Percentiles rank a stretch among this genome's conserved stretches.
Evolutionary conservation across 352 stramenopile species (phyloP).

Genomic region (Pilasporangium apinafurcum): DNA sequence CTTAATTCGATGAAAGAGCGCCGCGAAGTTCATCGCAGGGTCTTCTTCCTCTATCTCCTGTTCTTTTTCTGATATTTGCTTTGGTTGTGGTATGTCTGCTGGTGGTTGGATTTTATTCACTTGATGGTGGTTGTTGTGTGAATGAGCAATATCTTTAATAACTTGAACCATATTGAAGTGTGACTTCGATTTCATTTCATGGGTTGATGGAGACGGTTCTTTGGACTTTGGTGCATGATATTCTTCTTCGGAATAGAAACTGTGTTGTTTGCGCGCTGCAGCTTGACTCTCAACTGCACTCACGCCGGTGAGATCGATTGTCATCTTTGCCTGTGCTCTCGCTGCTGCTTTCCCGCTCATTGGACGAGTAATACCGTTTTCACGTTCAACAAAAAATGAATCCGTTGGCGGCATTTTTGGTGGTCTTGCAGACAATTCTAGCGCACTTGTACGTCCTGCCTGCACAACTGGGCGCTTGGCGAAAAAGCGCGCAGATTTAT

Average conservation of each 20-base stretch:
- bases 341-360: slow-evolving; percentile 63
- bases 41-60: slow-evolving; percentile 57
- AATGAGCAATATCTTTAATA: slow-evolving; percentile 52
- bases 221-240: slow-evolving; percentile 18
- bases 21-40: slow-evolving; percentile 39
- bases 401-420: slow-evolving; percentile 7
- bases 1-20: slow-evolving; percentile 79
- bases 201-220: slow-evolving; percentile 9
- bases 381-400: slow-evolving; percentile 6
- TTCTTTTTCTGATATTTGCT: slow-evolving; percentile 19
- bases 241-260: slow-evolving; percentile 69
- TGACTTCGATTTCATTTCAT: slow-evolving; percentile 21
- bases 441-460: slow-evolving; percentile 5
- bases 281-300: slow-evolving; percentile 23
- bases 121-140: slow-evolving; percentile 18
- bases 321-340: slow-evolving; percentile 26
- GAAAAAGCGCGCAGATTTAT: slow-evolving; percentile 50
- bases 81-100: background rate
- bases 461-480: slow-evolving; percentile 21
- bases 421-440: slow-evolving; percentile 18
- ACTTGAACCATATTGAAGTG: slow-evolving; percentile 64
- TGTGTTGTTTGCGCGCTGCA: slow-evolving; percentile 53
- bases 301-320: slow-evolving; percentile 42
- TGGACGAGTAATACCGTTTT: slow-evolving; percentile 9
- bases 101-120: slow-evolving; percentile 3